Conservation (phyloP, 495 filamentous ascomycete genomes). For the Penicillium dipodomyicola region DNA sequence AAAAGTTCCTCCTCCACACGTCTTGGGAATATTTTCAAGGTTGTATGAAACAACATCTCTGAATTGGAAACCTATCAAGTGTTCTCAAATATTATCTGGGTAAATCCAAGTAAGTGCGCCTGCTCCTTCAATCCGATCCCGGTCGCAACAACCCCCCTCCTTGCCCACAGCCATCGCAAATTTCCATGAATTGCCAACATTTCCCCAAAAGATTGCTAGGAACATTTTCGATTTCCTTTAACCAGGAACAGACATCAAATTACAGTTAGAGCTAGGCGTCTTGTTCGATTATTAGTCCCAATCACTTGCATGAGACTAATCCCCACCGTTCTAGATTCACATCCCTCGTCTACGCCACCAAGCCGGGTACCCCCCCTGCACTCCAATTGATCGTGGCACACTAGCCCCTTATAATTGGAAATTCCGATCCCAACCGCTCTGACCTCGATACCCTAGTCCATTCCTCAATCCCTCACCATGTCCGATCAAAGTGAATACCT, state of each 20-base stretch:
- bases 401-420: not conserved
- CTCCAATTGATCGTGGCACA: conserved; percentile 10
- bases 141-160: conserved; percentile 21
- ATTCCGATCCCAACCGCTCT: not conserved
- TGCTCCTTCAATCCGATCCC: not conserved
- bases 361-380: conserved; percentile 19
- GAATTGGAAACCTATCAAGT: not conserved
- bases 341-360: conserved; percentile 25
- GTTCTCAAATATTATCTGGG: not conserved
- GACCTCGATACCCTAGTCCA: not conserved
- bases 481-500: conserved; percentile 31
- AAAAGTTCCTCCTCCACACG: conserved; percentile 8
- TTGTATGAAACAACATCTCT: not conserved
- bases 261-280: not conserved
- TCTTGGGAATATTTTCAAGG: not conserved
- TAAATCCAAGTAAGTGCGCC: conserved; percentile 3
- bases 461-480: conserved; percentile 13
- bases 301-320: conserved; percentile 23
- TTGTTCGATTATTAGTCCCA: not conserved
- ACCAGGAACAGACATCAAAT: not conserved
- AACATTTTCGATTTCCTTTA: not conserved
- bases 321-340: conserved; percentile 31
- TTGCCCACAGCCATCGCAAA: conserved; percentile 23
- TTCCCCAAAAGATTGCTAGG: not conserved
- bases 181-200: conserved; percentile 12